phyloP scores from a whole-genome alignment of 208 protist species.

The Leishmania guyanensis region DNA sequence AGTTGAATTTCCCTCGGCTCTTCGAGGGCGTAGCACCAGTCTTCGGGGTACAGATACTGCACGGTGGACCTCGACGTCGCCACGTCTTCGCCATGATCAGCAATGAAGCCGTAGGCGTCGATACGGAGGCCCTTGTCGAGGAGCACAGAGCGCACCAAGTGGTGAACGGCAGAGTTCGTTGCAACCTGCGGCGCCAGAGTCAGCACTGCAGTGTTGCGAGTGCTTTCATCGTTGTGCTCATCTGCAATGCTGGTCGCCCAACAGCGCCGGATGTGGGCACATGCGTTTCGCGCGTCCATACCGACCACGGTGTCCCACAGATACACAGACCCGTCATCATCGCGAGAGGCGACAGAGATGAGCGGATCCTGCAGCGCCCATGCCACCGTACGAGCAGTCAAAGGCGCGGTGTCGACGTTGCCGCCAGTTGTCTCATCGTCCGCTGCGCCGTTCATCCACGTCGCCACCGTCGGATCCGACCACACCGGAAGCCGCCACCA shows the following conservation, averaged over 20 bases:
- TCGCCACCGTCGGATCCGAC: conserved; percentile 23
- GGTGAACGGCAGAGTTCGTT: conserved; percentile 14
- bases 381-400: conserved; percentile 5
- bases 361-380: conserved; percentile 24
- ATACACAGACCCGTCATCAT: conserved; percentile 2
- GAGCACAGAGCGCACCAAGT: conserved; percentile 23
- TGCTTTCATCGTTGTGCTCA: neutral
- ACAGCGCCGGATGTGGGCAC: neutral
- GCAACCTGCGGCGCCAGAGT: conserved; percentile 29
- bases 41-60: conserved; percentile 30
- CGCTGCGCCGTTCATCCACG: neutral
- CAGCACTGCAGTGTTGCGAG: conserved; percentile 26
- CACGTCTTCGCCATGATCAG: conserved; percentile 12
- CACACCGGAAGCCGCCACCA: conserved; percentile 57
- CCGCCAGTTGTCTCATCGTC: neutral
- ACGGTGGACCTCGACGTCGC: conserved; percentile 2
- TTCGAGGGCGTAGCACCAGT: conserved; percentile 33
- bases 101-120: conserved; percentile 29
- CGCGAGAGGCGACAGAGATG: neutral
- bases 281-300: conserved; percentile 8
- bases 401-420: neutral
- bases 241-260: neutral
- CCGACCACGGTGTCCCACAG: conserved; percentile 26
- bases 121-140: conserved; percentile 23
- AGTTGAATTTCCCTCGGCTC: conserved; percentile 23